These are phyloP conservation scores for Cladosporium sp. DNA, from an alignment of 2,329 filamentous ascomycete genomes.

Conservation along the genomic window DNA sequence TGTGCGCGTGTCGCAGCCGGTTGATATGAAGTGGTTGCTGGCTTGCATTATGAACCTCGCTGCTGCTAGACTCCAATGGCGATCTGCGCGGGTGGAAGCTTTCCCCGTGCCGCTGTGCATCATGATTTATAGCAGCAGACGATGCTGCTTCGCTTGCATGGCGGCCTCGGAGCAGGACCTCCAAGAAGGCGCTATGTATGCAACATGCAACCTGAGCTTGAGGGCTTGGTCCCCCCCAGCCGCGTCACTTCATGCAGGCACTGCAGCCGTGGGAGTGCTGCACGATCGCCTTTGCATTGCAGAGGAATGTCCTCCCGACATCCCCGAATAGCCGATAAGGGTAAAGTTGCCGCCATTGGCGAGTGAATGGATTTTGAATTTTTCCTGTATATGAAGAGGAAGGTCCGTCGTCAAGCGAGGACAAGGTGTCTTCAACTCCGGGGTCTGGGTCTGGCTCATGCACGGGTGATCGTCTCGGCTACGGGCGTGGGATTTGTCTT, in stretches of 20 bases:
- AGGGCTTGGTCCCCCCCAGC: not conserved
- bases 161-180: not conserved
- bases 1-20: too few species aligned
- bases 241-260: conserved; percentile 9
- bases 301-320: conserved; percentile 10
- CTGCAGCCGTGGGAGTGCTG: not conserved
- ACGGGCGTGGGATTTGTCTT: too few species aligned
- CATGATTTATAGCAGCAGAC: not conserved
- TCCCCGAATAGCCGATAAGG: not conserved
- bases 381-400: too few species aligned
- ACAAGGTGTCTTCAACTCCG: too few species aligned
- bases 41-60: conserved; percentile 3
- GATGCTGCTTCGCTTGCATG: conserved; percentile 3
- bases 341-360: not conserved
- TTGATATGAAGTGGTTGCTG: conserved; percentile 2
- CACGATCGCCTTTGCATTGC: conserved; percentile 8
- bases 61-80: not conserved
- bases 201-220: conserved; percentile 3
- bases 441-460: too few species aligned
- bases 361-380: not conserved
- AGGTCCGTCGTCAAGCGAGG: too few species aligned
- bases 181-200: not conserved
- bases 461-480: too few species aligned
- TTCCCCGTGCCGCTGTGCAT: conserved; percentile 7
- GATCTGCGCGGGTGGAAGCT: conserved; percentile 1